Conservation (phyloP, 768 basidiomycete species). For the Mycena haematopus region DNA sequence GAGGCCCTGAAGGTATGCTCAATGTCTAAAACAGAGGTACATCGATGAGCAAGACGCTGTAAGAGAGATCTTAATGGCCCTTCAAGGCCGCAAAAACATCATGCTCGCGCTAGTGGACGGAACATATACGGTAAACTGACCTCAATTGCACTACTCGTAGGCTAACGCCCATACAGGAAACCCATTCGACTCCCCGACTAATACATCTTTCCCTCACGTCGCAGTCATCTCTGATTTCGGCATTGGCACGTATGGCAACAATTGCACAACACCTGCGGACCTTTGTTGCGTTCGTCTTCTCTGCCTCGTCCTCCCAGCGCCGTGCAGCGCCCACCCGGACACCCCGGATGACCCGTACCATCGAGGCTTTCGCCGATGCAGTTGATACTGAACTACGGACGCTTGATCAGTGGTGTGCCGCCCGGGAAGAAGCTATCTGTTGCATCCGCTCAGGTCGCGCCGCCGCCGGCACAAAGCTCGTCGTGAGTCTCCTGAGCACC, state of each 20-base stretch:
- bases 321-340: conserved; percentile 17
- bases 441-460: conserved; percentile 58
- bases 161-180: conserved; percentile 43
- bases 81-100: conserved; percentile 75
- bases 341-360: conserved; percentile 55
- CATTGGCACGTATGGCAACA: conserved; percentile 66
- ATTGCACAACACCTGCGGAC: conserved; percentile 66
- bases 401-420: conserved; percentile 76
- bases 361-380: conserved; percentile 87
- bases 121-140: conserved; percentile 39
- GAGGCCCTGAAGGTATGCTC: not conserved
- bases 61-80: conserved; percentile 74
- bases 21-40: conserved; percentile 53
- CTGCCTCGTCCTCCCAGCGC: conserved; percentile 36
- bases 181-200: conserved; percentile 60
- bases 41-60: conserved; percentile 80
- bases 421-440: conserved; percentile 69
- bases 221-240: conserved; percentile 67
- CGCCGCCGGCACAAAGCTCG: conserved; percentile 40
- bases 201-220: conserved; percentile 71
- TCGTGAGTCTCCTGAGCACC: conserved; percentile 71
- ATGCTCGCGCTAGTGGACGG: conserved; percentile 51
- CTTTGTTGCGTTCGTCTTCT: conserved; percentile 60
- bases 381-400: conserved; percentile 61
- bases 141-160: not conserved